phyloP scores from a whole-genome alignment of 192 early-diverging fungal genomes.

The Mortierella alpina region DNA sequence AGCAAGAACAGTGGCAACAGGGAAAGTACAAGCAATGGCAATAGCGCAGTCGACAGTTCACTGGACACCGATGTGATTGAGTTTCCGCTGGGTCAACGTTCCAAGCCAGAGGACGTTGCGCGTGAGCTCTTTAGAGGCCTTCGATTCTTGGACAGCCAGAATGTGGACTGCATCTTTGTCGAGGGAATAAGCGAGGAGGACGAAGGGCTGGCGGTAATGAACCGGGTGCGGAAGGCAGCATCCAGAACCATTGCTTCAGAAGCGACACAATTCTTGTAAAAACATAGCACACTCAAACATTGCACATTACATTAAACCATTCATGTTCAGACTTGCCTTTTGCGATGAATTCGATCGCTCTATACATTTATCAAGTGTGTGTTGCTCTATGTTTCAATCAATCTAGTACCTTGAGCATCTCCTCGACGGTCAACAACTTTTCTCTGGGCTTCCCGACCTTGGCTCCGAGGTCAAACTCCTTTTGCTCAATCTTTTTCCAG shows the following conservation, averaged over 20 bases:
- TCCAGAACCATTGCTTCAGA: conserved; percentile 59
- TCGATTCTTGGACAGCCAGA: conserved; percentile 76
- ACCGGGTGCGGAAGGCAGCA: conserved; percentile 92
- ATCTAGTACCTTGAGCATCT: conserved; percentile 68
- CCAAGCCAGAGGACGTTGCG: conserved; percentile 74
- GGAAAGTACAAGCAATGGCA: conserved; percentile 16
- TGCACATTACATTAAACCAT: neutral
- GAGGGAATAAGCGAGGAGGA: conserved; percentile 88
- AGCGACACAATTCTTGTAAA: conserved; percentile 17
- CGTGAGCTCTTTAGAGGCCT: conserved; percentile 83
- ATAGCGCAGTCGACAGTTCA: conserved; percentile 23
- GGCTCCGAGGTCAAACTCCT: conserved; percentile 75
- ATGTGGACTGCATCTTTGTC: conserved; percentile 84
- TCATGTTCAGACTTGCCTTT: neutral
- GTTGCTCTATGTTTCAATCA: neutral
- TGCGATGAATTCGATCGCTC: neutral
- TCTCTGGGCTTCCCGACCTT: conserved; percentile 83
- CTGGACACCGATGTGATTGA: conserved; percentile 47
- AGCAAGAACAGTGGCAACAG: neutral
- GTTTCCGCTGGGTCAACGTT: conserved; percentile 64
- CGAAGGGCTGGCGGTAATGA: conserved; percentile 98
- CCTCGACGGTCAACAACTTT: conserved; percentile 72
- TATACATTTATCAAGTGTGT: neutral
- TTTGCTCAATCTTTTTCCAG: conserved; percentile 86
- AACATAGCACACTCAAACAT: conserved; percentile 1